Percentiles rank a stretch among this genome's conserved stretches.
phyloP scores from a whole-genome alignment of 2,329 filamentous ascomycete genomes.

The Chlorencoelia australis region DNA sequence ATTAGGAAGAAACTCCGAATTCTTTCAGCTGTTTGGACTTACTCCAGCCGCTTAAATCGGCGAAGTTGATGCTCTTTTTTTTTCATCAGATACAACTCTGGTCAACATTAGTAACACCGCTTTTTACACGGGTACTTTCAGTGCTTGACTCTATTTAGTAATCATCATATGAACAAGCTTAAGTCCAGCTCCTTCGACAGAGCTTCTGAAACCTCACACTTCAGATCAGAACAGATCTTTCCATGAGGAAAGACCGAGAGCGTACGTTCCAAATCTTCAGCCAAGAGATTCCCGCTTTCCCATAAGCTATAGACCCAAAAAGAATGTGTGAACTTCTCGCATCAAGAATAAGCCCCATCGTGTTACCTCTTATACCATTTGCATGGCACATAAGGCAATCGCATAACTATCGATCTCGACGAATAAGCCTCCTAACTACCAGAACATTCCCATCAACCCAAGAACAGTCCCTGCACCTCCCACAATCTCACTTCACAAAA shows the following conservation, averaged over 20 bases:
- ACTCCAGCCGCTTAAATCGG: too few relatives aligned
- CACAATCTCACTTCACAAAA: slow-evolving; percentile 19
- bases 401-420: slow-evolving; percentile 98
- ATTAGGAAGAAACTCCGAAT: too few relatives aligned
- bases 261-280: slow-evolving; percentile 14
- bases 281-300: slow-evolving; percentile 34
- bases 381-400: slow-evolving; percentile 58
- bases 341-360: slow-evolving; percentile 99
- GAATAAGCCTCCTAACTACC: slow-evolving; percentile 54
- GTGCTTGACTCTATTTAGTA: slow-evolving; percentile 99
- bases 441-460: slow-evolving; percentile 33
- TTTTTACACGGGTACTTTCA: slow-evolving; percentile 48
- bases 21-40: too few relatives aligned
- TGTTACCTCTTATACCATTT: slow-evolving; percentile 61
- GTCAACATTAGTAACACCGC: slow-evolving; percentile 34
- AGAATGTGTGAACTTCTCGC: slow-evolving; percentile 62
- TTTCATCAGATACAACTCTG: slow-evolving; percentile 39
- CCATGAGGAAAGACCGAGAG: slow-evolving; percentile 26
- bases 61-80: too few relatives aligned
- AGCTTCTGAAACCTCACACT: slow-evolving; percentile 38
- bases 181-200: slow-evolving; percentile 61
- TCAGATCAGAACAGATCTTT: slow-evolving; percentile 24
- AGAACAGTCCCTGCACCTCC: slow-evolving; percentile 33
- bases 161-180: slow-evolving; percentile 68
- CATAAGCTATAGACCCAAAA: slow-evolving; percentile 44